Base-by-base conservation (phyloP, 106 monocot genomes). In the Acorus calamus region DNA sequence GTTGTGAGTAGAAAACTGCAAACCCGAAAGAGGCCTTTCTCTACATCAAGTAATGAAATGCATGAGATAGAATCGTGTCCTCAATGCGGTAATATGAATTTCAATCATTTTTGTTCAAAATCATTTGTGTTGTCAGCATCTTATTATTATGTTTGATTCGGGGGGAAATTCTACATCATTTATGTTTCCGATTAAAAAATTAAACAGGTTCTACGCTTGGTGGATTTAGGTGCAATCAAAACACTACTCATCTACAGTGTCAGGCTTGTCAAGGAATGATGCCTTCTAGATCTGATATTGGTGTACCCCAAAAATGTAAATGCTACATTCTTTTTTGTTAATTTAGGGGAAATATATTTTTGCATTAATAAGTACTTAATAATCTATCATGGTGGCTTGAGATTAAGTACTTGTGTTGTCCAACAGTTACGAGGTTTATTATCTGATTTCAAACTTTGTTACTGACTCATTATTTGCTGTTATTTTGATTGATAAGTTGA, bases 261-360 rank as follows among this genome's bases (percentile, higher is more conserved):
- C 78, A 88, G 56, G 84, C 69, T 67, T 98, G 98, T 76, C 72
- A 73, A 51, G 79, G 79, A 53, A 71, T 81, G 76, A 92, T 98
- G 98, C 98, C 98, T 62, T 79, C 72, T 49, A 92, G 92, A 83
- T 61, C 91, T 79, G 78, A 77, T 72, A 52, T 65, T 46, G 73
- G 68, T 63, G 70, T 92, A 60, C 80, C 83, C 11, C 91, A 88
- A 73, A 62, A 73, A 49, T 98, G 98, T 98, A 80, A 71, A 12
- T 71, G 49, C 12, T 11, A 50, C 42, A 44, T 49, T 12, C n/a
- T 42, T 55, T 63, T 52, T 57, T 8, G 28, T 28, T 28, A 28
- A 28, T 28, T 28, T 28, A 28, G 28, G 28, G 28, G 28, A 28
- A 28, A 28, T 28, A 28, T 28, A 28, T 28, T 28, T 28, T 28